Conservation (phyloP, 352 stramenopile genomes). For the Plasmopara viticola region DNA sequence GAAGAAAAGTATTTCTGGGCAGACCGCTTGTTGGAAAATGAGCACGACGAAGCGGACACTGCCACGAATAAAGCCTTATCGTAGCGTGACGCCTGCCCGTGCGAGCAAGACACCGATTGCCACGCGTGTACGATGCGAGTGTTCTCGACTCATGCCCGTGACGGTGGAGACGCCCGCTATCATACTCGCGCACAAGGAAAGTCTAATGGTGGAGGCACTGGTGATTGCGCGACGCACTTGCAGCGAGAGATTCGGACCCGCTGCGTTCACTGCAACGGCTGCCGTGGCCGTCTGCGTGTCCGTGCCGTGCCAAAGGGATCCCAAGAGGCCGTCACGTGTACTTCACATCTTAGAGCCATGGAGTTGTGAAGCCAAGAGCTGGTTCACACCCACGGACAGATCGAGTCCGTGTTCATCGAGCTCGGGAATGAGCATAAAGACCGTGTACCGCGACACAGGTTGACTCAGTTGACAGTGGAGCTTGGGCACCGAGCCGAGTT, state of each 20-base stretch:
- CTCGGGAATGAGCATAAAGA: conserved; percentile 70
- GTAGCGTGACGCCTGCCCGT: conserved; percentile 50
- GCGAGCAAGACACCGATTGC: conserved; percentile 55
- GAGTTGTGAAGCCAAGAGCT: conserved; percentile 49
- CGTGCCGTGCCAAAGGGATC: conserved; percentile 47
- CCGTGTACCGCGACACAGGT: conserved; percentile 59
- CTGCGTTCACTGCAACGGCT: conserved; percentile 40
- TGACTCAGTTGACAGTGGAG: conserved; percentile 69
- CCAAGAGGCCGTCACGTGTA: conserved; percentile 68
- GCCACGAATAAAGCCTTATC: conserved; percentile 65
- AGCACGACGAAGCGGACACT: conserved; percentile 78
- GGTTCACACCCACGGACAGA: conserved; percentile 65
- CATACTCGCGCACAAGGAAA: conserved; percentile 48
- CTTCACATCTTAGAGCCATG: conserved; percentile 79
- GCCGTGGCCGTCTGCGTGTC: conserved; percentile 31
- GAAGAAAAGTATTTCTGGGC: too few species aligned
- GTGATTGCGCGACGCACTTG: conserved; percentile 39
- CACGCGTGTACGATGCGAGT: conserved; percentile 52
- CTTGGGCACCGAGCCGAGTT: conserved; percentile 75
- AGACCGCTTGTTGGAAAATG: too few species aligned
- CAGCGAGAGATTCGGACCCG: conserved; percentile 53
- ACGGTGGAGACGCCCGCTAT: conserved; percentile 41
- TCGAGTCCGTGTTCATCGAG: conserved; percentile 66
- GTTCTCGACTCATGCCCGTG: conserved; percentile 42
- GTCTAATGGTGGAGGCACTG: conserved; percentile 36